Percentiles rank a stretch among this genome's conserved stretches.
Evolutionary conservation across 495 filamentous ascomycete genomes (phyloP).

Genomic region (Echria macrotheca): DNA sequence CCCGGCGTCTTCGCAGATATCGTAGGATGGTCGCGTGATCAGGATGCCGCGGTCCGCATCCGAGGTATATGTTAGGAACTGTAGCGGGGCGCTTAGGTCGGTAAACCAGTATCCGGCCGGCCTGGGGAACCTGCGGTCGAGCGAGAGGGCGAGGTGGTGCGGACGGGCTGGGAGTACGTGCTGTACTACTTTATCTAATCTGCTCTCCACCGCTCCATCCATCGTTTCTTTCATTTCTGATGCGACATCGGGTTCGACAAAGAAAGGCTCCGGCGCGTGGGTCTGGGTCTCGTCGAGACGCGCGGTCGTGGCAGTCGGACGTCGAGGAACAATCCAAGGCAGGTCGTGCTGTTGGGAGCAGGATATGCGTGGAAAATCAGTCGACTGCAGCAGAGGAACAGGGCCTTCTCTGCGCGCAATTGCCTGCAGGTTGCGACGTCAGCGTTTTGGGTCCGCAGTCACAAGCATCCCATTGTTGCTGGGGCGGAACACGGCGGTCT

Average conservation of each 20-base stretch:
- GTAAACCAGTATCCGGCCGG: conserved; percentile 36
- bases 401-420: no score
- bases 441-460: background rate
- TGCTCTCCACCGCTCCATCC: conserved; percentile 45
- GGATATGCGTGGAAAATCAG: no score
- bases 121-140: conserved; percentile 30
- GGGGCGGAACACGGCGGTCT: background rate
- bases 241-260: conserved; percentile 25
- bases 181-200: conserved; percentile 38
- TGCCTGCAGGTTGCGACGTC: conserved; percentile 1
- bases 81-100: conserved; percentile 30
- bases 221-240: conserved; percentile 37
- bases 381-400: no score
- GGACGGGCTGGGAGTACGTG: conserved; percentile 38
- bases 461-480: conserved; percentile 3
- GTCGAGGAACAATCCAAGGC: no score
- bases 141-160: conserved; percentile 38
- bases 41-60: conserved; percentile 44
- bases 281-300: background rate
- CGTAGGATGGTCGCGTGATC: conserved; percentile 38
- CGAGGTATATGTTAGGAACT: conserved; percentile 42
- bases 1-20: conserved; percentile 36
- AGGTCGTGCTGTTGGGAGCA: no score
- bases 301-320: no score
- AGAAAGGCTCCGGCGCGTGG: conserved; percentile 3